Evolutionary conservation across 192 early-diverging fungal genomes (phyloP), one percentile per base, ranked within the genome.

Genomic region (Backusella liffmaniae): DNA sequence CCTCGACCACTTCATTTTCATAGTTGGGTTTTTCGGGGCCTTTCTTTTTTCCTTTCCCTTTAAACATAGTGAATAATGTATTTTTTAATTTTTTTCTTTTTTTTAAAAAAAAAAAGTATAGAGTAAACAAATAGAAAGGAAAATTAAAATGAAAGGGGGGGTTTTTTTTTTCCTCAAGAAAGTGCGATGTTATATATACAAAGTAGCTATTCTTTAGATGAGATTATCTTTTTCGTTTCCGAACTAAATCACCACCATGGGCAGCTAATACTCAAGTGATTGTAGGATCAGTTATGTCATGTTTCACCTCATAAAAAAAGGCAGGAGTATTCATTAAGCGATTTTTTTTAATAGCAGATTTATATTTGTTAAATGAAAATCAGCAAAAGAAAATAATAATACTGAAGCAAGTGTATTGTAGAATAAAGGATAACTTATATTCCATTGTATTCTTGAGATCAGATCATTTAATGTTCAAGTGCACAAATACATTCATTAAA

Each of bases 221-320:
- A 62, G 56, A 62, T 62, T 62, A 62, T 62, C 21, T 62, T 62
- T 62, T 62, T 62, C 56, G 4, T 62, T 62, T 62, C 23, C 56
- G 56, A 62, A 62, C 26, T 23, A 26, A 39, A 29, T 12, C 8
- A 62, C 23, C 21, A 8, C 23, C 29, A n/a, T 13, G 12, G n/a
- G 12, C 9, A 29, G 4, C n/a, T 12, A 12, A 62, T 29, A 10
- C 13, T 16, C 9, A 29, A 18, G n/a, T 23, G 23, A 18, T 7
- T 62, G 12, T 23, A 4, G 16, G 18, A 21, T 51, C 18, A 21
- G 0, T 53, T 1, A 53, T 23, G 21, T 56, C 53, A 56, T 56
- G 53, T 23, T 56, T 23, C 53, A 56, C 53, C 1, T 23, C 16
- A 18, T 18, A 18, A 49, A 49, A 49, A 49, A 18, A 16, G 16